Evolutionary conservation across 179 eudicot genomes (phyloP).

Genomic region (Pouteria campechiana): DNA sequence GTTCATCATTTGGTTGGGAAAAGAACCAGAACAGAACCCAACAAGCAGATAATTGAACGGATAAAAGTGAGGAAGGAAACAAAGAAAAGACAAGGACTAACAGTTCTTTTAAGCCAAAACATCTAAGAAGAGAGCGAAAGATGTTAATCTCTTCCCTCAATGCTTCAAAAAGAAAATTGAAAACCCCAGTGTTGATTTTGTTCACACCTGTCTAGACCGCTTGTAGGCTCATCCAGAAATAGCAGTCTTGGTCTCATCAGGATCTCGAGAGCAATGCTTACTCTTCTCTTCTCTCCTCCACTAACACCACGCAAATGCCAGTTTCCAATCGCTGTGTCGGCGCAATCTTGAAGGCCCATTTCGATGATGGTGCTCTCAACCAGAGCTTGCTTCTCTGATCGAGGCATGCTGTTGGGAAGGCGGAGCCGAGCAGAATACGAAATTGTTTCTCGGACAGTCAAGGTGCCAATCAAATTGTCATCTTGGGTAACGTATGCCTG

Average conservation of each 20-base stretch:
- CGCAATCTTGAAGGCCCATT: constrained; percentile 99
- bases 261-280: constrained; percentile 90
- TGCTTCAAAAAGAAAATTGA: no score
- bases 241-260: constrained; percentile 90
- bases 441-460: constrained; percentile 91
- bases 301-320: constrained; percentile 98
- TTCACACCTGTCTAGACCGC: constrained; percentile 84
- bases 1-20: no score
- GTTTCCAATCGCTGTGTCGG: constrained; percentile 88
- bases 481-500: constrained; percentile 99
- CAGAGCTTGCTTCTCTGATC: constrained; percentile 64
- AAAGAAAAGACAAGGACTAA: no score
- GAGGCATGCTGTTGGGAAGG: constrained; percentile 66
- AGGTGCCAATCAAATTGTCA: constrained; percentile 89
- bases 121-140: no score
- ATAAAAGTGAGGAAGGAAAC: no score
- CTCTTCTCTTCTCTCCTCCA: constrained; percentile 90
- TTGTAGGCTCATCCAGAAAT: constrained; percentile 96
- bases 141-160: no score
- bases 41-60: no score
- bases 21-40: no score
- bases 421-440: constrained; percentile 81
- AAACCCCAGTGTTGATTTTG: background rate
- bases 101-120: no score
- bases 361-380: constrained; percentile 92